phyloP scores from a whole-genome alignment of 2,329 filamentous ascomycete genomes.

The Cordyceps cicadae region DNA sequence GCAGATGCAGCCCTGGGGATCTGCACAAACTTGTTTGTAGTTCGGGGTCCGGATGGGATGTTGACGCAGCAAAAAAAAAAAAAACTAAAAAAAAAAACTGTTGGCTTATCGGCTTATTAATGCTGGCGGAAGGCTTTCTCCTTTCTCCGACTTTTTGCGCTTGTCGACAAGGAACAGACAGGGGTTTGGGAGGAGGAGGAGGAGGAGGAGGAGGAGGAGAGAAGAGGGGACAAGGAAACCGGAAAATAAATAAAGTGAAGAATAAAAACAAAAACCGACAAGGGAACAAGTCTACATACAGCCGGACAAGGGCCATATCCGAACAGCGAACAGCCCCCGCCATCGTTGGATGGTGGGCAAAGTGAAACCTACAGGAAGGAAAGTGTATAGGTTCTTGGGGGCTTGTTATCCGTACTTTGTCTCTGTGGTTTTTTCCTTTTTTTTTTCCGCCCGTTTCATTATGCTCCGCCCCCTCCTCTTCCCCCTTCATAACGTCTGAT shows the following conservation, averaged over 20 bases:
- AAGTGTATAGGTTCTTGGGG: not conserved
- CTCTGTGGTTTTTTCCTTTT: too few relatives aligned
- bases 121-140: not conserved
- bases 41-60: too few relatives aligned
- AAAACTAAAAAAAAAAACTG: too few relatives aligned
- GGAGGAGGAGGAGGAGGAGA: too few relatives aligned
- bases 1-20: too few relatives aligned
- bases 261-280: not conserved
- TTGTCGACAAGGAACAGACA: too few relatives aligned
- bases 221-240: not conserved
- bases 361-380: not conserved
- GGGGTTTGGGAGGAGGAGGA: too few relatives aligned
- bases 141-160: too few relatives aligned
- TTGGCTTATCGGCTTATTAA: not conserved
- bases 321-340: too few relatives aligned
- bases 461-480: too few relatives aligned
- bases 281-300: not conserved
- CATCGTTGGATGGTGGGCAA: not conserved
- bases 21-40: too few relatives aligned
- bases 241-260: not conserved
- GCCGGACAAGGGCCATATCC: not conserved
- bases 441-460: not conserved
- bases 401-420: not conserved
- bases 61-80: not conserved
- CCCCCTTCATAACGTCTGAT: not conserved